A percentile compares a stretch with the other conserved stretches of the same genome.
phyloP scores from a whole-genome alignment of 352 stramenopile species.

The Globisporangium spinosum region DNA sequence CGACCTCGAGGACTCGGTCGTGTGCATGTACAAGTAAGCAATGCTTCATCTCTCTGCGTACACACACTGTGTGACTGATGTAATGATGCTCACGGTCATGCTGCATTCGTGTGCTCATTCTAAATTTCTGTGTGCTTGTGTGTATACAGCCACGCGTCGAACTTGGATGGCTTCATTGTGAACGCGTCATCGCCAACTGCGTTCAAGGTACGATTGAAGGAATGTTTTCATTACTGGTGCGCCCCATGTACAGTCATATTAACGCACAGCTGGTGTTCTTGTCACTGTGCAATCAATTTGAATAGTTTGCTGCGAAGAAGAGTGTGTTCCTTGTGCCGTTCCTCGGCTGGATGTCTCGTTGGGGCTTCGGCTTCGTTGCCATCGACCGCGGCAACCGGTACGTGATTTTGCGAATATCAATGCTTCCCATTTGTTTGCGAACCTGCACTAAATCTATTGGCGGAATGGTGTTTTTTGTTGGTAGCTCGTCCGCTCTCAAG shows the following conservation, averaged over 20 bases:
- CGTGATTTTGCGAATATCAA: constrained; percentile 10
- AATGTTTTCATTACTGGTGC: background rate
- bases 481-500: constrained; percentile 51
- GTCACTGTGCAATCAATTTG: constrained; percentile 1
- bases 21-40: constrained; percentile 79
- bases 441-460: background rate
- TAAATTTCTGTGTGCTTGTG: background rate
- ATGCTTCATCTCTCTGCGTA: background rate
- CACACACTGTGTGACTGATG: background rate
- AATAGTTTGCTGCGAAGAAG: constrained; percentile 80
- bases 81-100: background rate
- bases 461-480: background rate
- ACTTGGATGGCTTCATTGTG: constrained; percentile 83
- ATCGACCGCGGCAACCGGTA: constrained; percentile 77
- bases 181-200: constrained; percentile 62
- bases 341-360: constrained; percentile 67
- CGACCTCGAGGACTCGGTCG: constrained; percentile 57
- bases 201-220: constrained; percentile 43
- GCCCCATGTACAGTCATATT: background rate
- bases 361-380: constrained; percentile 74
- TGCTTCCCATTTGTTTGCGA: background rate
- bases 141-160: constrained; percentile 59
- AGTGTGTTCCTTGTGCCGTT: constrained; percentile 79
- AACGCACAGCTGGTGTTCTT: background rate
- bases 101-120: background rate